Conservation (phyloP, 768 basidiomycete species). For the Rhodotorula diobovata region DNA sequence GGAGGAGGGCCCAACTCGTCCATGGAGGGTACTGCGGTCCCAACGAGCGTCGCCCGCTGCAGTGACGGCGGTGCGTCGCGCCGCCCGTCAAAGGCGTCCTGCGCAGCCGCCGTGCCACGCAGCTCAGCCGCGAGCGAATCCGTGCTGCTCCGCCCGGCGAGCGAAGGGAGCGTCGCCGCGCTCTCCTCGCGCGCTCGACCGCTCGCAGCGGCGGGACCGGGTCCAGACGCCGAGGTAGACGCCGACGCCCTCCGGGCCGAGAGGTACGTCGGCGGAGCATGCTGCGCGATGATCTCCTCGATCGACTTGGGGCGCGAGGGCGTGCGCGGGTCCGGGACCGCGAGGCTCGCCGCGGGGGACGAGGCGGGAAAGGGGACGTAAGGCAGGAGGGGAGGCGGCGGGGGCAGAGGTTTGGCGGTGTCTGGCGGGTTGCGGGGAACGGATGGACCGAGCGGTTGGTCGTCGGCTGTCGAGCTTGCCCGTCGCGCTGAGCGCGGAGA, state of each 20-base stretch:
- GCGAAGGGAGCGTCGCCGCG: background rate
- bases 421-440: background rate
- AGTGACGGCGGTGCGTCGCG: background rate
- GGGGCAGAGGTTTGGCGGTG: background rate
- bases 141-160: background rate
- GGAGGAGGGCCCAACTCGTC: background rate
- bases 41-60: background rate
- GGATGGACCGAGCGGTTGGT: background rate
- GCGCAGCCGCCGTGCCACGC: background rate
- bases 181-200: background rate
- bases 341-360: background rate
- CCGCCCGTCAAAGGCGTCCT: no score
- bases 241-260: background rate
- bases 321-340: background rate
- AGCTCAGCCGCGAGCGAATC: conserved; percentile 17
- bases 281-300: conserved; percentile 34
- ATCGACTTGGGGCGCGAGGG: conserved; percentile 26
- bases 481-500: no score
- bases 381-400: background rate
- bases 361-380: conserved; percentile 6
- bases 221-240: background rate
- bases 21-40: background rate
- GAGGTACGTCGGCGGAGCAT: background rate
- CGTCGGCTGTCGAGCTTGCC: no score
- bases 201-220: background rate